Evolutionary conservation across 192 early-diverging fungal genomes (phyloP).

Genomic region (Backusella psychrophila): DNA sequence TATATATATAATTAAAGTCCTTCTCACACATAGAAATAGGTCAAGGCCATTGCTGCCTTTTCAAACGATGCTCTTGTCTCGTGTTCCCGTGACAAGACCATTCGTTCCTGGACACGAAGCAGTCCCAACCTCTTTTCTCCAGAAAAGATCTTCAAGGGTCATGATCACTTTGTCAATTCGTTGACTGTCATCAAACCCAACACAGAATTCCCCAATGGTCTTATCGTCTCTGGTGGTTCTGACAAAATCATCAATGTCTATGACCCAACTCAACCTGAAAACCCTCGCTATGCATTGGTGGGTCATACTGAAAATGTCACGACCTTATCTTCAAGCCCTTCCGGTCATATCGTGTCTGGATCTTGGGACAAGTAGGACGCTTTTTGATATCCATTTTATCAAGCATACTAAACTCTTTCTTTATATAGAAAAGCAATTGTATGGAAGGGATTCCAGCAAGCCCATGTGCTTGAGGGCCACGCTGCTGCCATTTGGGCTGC

Average conservation of each 20-base stretch:
- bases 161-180: conserved; percentile 80
- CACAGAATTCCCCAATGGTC: conserved; percentile 58
- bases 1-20: not conserved
- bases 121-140: conserved; percentile 49
- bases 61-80: conserved; percentile 62
- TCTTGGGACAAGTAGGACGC: conserved; percentile 88
- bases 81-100: conserved; percentile 74
- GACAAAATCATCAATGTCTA: conserved; percentile 86
- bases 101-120: conserved; percentile 68
- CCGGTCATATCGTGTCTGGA: conserved; percentile 83
- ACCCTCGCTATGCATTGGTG: conserved; percentile 63
- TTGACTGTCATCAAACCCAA: conserved; percentile 61
- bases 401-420: not conserved
- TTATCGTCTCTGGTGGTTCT: conserved; percentile 78
- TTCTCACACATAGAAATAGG: conserved; percentile 39
- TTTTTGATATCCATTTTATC: not conserved
- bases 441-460: conserved; percentile 79
- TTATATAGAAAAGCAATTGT: conserved; percentile 74
- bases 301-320: conserved; percentile 92
- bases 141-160: conserved; percentile 56
- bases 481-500: conserved; percentile 90
- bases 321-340: conserved; percentile 56
- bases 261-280: conserved; percentile 56
- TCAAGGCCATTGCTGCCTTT: conserved; percentile 62
- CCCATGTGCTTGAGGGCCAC: conserved; percentile 77